Percentiles rank a stretch among this genome's conserved stretches.
phyloP scores from a whole-genome alignment of 805 yeast genomes.

The Yarrowia yakushimensis region DNA sequence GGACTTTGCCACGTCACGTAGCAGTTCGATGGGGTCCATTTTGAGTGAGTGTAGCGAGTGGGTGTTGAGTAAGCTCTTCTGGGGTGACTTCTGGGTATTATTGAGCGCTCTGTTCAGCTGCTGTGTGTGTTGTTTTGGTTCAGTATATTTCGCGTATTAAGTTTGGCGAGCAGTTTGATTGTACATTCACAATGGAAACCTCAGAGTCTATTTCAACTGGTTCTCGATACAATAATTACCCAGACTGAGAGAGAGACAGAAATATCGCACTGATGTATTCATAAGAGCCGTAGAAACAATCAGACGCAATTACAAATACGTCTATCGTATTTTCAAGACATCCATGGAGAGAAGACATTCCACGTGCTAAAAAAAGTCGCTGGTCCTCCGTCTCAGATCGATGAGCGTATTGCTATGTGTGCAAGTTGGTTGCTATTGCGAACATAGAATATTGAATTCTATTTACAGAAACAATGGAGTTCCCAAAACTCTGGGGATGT shows the following conservation, averaged over 20 bases:
- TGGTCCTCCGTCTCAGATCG: background rate
- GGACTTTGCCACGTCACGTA: slow-evolving; percentile 12
- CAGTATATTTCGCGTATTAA: background rate
- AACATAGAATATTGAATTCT: background rate
- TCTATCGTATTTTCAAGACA: background rate
- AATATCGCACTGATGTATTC: background rate
- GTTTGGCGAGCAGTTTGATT: background rate
- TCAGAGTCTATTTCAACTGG: background rate
- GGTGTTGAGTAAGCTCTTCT: background rate
- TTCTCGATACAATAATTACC: too few species aligned
- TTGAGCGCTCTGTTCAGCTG: background rate
- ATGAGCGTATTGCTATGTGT: background rate
- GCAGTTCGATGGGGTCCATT: slow-evolving; percentile 16
- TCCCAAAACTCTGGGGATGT: background rate
- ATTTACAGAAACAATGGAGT: background rate
- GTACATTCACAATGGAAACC: background rate
- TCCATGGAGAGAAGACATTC: background rate
- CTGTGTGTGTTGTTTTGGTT: slow-evolving; percentile 2
- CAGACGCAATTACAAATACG: background rate
- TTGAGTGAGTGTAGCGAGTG: background rate
- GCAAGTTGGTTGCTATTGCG: background rate
- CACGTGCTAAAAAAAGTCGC: slow-evolving; percentile 1
- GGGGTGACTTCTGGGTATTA: background rate
- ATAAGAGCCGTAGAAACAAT: background rate
- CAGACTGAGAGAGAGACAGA: background rate